These are phyloP conservation scores for Suillus americanus DNA, from an alignment of 768 basidiomycete species.

Conservation along the genomic window DNA sequence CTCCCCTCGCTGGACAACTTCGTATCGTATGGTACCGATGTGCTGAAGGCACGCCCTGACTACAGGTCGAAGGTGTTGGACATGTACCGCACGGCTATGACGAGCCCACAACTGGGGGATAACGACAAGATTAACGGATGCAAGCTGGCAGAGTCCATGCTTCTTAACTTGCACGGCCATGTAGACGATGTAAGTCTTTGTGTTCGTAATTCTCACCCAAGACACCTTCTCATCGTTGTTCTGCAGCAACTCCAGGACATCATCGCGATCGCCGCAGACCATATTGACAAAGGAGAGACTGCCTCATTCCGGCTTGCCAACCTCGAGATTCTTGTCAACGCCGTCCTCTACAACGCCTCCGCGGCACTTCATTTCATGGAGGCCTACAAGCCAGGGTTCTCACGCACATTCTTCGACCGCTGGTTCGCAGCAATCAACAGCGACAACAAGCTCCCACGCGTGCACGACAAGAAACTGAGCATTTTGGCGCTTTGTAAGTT, in stretches of 20 bases:
- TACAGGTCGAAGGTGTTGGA: constrained; percentile 82
- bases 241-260: constrained; percentile 63
- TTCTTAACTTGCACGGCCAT: constrained; percentile 76
- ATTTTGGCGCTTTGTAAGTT: constrained; percentile 75
- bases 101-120: constrained; percentile 72
- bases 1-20: constrained; percentile 87
- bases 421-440: constrained; percentile 79
- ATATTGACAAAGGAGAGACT: constrained; percentile 63
- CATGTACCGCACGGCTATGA: constrained; percentile 77
- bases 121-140: constrained; percentile 82
- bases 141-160: constrained; percentile 79
- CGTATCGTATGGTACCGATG: constrained; percentile 76
- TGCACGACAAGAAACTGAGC: constrained; percentile 88
- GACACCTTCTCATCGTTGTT: neutral
- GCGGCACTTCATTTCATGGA: constrained; percentile 80
- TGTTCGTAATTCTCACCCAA: constrained; percentile 1
- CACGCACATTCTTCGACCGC: constrained; percentile 76
- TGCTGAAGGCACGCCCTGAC: constrained; percentile 68
- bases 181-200: constrained; percentile 66
- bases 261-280: constrained; percentile 57
- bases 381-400: constrained; percentile 50
- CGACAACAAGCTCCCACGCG: constrained; percentile 64
- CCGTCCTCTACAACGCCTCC: constrained; percentile 80
- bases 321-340: constrained; percentile 80
- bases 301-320: constrained; percentile 69